phyloP scores from a whole-genome alignment of 441 rosid genomes.

The Raphanus hybrid region DNA sequence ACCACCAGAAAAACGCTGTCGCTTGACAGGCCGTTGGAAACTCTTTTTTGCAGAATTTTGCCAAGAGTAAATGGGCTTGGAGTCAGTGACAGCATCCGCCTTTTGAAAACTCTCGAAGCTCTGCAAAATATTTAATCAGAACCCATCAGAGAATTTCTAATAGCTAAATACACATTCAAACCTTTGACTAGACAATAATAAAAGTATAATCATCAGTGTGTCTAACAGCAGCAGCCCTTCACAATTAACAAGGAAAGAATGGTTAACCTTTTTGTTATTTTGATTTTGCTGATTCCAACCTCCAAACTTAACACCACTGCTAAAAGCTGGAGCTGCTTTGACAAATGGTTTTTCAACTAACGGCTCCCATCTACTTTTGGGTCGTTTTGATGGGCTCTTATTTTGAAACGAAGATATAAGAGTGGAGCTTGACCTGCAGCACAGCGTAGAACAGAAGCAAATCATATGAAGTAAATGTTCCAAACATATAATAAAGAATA shows the following conservation, averaged over 20 bases:
- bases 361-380: conserved; percentile 99
- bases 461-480: conserved; percentile 24
- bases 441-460: conserved; percentile 33
- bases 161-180: too few species aligned
- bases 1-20: conserved; percentile 68
- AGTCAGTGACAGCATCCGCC: conserved; percentile 52
- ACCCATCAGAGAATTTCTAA: conserved; percentile 17
- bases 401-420: conserved; percentile 50
- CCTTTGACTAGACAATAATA: too few species aligned
- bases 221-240: too few species aligned
- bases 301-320: conserved; percentile 58
- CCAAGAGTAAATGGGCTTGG: conserved; percentile 14
- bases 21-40: conserved; percentile 77
- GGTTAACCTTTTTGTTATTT: conserved; percentile 70
- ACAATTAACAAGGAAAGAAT: conserved; percentile 29
- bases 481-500: conserved; percentile 25
- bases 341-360: conserved; percentile 68
- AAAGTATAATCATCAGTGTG: too few species aligned
- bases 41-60: conserved; percentile 59
- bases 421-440: conserved; percentile 49
- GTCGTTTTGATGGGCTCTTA: conserved; percentile 77
- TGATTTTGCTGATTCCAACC: conserved; percentile 57
- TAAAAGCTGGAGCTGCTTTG: conserved; percentile 50
- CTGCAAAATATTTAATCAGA: conserved; percentile 42
- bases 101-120: conserved; percentile 50